phyloP scores from a whole-genome alignment of 768 basidiomycete species.

The Vararia minispora region DNA sequence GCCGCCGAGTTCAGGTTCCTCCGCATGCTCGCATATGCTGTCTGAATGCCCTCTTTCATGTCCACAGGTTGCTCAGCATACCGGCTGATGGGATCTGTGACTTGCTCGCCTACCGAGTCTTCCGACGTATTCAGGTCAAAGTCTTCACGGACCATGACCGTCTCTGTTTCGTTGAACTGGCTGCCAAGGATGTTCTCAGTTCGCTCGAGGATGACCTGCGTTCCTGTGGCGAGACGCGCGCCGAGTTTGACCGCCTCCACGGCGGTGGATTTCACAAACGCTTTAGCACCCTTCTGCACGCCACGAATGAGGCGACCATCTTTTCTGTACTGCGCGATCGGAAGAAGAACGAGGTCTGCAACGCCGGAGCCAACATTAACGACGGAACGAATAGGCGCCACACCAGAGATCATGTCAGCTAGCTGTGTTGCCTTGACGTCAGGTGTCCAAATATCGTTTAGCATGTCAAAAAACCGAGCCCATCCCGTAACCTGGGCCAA shows the following conservation, averaged over 20 bases:
- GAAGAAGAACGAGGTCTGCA: constrained; percentile 89
- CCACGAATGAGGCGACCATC: constrained; percentile 90
- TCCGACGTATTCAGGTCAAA: constrained; percentile 17
- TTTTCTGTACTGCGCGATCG: constrained; percentile 96
- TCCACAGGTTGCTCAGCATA: constrained; percentile 88
- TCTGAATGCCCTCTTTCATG: constrained; percentile 78
- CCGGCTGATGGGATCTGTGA: constrained; percentile 58
- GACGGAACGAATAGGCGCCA: constrained; percentile 89
- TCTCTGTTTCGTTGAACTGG: constrained; percentile 58
- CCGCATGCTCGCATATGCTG: constrained; percentile 82
- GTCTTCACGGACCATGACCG: constrained; percentile 31
- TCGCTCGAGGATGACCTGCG: constrained; percentile 94
- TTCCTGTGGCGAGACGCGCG: constrained; percentile 89
- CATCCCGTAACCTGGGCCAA: constrained; percentile 75
- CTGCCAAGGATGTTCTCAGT: constrained; percentile 86
- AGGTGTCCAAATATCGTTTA: constrained; percentile 99
- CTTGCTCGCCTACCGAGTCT: constrained; percentile 18
- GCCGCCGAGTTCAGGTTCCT: constrained; percentile 88
- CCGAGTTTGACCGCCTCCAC: constrained; percentile 94
- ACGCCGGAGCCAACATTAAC: constrained; percentile 97
- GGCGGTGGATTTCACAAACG: constrained; percentile 90
- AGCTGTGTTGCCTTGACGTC: constrained; percentile 98
- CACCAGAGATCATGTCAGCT: constrained; percentile 93
- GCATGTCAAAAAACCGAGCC: constrained; percentile 74
- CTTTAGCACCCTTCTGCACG: constrained; percentile 85